phyloP scores from a whole-genome alignment of 768 basidiomycete genomes.

The Phlegmacium glaucopus region DNA sequence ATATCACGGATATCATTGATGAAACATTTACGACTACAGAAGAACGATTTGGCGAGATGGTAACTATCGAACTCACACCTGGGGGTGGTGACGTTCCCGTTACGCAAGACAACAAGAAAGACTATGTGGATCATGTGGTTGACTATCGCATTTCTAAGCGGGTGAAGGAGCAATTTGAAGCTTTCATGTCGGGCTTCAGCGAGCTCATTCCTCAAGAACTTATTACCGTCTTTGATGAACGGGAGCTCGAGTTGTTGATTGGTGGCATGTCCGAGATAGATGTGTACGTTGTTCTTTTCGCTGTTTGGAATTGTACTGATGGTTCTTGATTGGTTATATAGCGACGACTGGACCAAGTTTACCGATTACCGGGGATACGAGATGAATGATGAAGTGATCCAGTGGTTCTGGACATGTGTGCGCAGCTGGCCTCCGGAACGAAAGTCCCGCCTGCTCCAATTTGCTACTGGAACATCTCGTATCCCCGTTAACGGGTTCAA shows the following conservation, averaged over 20 bases:
- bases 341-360: constrained; percentile 98
- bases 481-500: constrained; percentile 99
- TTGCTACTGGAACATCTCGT: constrained; percentile 94
- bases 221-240: constrained; percentile 97
- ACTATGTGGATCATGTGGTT: constrained; percentile 91
- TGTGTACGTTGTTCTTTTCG: constrained; percentile 58
- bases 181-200: constrained; percentile 99
- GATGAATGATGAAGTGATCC: constrained; percentile 92
- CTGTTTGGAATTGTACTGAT: background rate
- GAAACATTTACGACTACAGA: constrained; percentile 97
- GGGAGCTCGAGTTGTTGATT: constrained; percentile 94
- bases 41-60: constrained; percentile 97
- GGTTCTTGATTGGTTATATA: constrained; percentile 20
- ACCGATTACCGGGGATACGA: constrained; percentile 98
- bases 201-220: constrained; percentile 98
- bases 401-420: constrained; percentile 99
- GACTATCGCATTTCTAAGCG: constrained; percentile 97
- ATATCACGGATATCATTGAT: constrained; percentile 97
- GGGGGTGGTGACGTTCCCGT: constrained; percentile 85
- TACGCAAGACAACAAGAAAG: constrained; percentile 98
- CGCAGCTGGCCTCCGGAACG: constrained; percentile 97
- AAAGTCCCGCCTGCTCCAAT: constrained; percentile 94
- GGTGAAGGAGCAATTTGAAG: constrained; percentile 98
- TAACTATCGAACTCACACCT: constrained; percentile 91
- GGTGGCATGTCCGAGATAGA: constrained; percentile 99